phyloP scores from a whole-genome alignment of 1,284 basidiomycete genomes.

The Moesziomyces globuligerus region DNA sequence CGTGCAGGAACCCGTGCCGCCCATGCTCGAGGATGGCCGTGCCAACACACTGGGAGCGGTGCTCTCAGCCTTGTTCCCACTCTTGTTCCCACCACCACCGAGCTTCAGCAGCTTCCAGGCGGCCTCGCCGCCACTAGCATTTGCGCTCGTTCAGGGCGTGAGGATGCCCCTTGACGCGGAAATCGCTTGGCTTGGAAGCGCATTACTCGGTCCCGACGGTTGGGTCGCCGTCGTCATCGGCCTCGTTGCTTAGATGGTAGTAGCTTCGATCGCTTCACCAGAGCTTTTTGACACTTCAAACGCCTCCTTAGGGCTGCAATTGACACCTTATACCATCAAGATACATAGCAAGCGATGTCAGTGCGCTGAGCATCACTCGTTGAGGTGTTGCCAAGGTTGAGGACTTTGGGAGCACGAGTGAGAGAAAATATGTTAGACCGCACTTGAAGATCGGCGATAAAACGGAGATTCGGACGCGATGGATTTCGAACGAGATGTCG shows the following conservation, averaged over 20 bases:
- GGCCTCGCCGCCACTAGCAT: slow-evolving; percentile 67
- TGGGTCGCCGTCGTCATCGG: slow-evolving; percentile 72
- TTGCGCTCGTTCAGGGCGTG: slow-evolving; percentile 86
- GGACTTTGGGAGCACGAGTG: no score
- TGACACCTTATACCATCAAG: no score
- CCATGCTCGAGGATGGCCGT: slow-evolving; percentile 69
- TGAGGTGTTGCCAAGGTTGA: no score
- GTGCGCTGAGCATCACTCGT: no score
- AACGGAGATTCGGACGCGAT: slow-evolving; percentile 4
- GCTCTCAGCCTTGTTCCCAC: slow-evolving; percentile 68
- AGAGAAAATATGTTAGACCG: neutral
- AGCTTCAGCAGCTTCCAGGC: slow-evolving; percentile 46
- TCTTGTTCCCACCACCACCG: slow-evolving; percentile 69
- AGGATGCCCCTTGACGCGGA: slow-evolving; percentile 84
- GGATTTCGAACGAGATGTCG: slow-evolving; percentile 14
- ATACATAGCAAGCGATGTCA: no score
- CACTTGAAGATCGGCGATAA: slow-evolving; percentile 10
- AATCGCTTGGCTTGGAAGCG: slow-evolving; percentile 90
- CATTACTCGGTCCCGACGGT: slow-evolving; percentile 89
- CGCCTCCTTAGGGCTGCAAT: no score
- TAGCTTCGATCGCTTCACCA: neutral
- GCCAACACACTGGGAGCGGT: slow-evolving; percentile 69
- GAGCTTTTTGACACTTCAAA: no score
- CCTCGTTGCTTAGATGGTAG: slow-evolving; percentile 7
- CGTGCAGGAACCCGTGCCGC: slow-evolving; percentile 85